These are phyloP conservation scores for Cladobotryum mycophilum DNA, from an alignment of 2,329 filamentous ascomycete species.

Conservation along the genomic window DNA sequence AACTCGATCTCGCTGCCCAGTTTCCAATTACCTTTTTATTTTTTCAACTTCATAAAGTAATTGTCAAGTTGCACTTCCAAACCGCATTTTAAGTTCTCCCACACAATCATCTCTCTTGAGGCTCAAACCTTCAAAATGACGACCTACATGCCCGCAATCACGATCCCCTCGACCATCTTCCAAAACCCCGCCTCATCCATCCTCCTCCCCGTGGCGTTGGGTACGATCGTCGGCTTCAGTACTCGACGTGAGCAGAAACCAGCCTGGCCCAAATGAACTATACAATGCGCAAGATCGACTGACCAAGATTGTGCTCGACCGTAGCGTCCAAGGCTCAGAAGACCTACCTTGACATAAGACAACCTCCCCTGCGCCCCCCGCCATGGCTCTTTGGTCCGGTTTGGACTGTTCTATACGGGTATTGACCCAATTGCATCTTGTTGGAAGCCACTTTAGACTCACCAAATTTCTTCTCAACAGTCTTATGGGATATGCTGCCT, in stretches of 20 bases:
- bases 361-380: conserved; percentile 58
- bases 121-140: conserved; percentile 54
- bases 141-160: conserved; percentile 70
- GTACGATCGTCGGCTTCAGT: conserved; percentile 65
- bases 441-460: neutral
- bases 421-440: conserved; percentile 10
- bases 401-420: conserved; percentile 62
- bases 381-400: conserved; percentile 57
- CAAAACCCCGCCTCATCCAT: conserved; percentile 65
- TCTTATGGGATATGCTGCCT: conserved; percentile 82
- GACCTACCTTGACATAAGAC: conserved; percentile 60
- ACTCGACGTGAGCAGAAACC: conserved; percentile 50
- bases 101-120: neutral
- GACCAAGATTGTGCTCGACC: neutral
- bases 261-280: no score
- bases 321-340: conserved; percentile 52
- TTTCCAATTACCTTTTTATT: neutral
- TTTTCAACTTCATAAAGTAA: neutral
- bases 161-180: conserved; percentile 66
- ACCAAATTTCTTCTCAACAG: conserved; percentile 17
- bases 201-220: conserved; percentile 67
- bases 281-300: neutral
- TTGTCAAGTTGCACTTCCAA: neutral
- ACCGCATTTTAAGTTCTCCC: neutral
- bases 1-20: neutral